Evolutionary conservation across 2,329 filamentous ascomycete species (phyloP), one percentile per base, ranked within the genome.

Genomic region (Camillea tinctor): DNA sequence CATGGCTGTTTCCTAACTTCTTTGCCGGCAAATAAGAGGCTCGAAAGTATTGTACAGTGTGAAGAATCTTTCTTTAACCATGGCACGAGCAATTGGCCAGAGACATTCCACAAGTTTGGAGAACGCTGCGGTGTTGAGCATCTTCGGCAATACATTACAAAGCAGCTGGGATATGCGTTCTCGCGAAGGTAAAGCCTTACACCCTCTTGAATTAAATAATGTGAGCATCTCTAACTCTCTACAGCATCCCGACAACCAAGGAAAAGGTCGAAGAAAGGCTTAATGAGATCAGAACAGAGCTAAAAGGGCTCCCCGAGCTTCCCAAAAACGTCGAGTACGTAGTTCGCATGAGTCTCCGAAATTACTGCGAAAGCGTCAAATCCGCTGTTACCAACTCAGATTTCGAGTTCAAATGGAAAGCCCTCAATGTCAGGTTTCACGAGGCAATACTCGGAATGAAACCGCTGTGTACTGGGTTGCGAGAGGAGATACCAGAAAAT

Each of bases 1-100:
- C 79, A 90, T 17, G 89, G 89, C 0, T 96, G 93, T 68, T 94
- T 88, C 62, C 83, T 90, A 15, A 90, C 93, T 0, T 89, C 88
- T 0, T 84, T 88, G 1, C 86, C 88, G 4, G 81, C 84, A 0
- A 36, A 75, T 0, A 79, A 84, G 52, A 75, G 79, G 0, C 75
- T 87, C 0, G 79, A 81, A 1, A 74, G 79, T 21, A 75, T 84
- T 19, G 75, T 72, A 23, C 71, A 71, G 0, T 82, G 78, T 74
- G 83, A 85, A 54, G 78, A 82, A 9, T 67, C 70, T 2, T 78
- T 83, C 50, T 85, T 85, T 55, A 76, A 80, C 9, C 57, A 67
- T 9, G 65, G 60, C 3, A 65, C 22, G 75, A 76, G 0, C 68
- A 72, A 30, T 4, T 85, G 83, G 83, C 82, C 81, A 0, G 53